Percentiles rank a stretch among this genome's conserved stretches.
Evolutionary conservation across 805 yeast genomes (phyloP).

Genomic region (Pichia kluyveri): DNA sequence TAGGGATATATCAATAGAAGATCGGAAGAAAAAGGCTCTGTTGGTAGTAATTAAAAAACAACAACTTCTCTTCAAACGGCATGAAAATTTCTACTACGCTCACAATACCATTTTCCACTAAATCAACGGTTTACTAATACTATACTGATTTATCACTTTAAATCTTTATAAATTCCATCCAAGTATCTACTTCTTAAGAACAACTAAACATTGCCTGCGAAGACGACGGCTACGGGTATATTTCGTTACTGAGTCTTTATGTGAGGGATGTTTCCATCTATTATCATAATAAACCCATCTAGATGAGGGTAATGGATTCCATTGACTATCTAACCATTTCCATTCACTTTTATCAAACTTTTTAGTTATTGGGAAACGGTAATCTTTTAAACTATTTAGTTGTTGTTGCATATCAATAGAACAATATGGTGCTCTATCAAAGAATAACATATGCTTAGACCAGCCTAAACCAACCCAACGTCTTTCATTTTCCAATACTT

Average conservation of each 20-base stretch:
- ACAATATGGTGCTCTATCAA: conserved; percentile 43
- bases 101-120: too few species aligned
- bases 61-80: too few species aligned
- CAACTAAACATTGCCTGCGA: conserved; percentile 28
- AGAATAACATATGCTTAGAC: conserved; percentile 41
- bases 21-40: too few species aligned
- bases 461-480: conserved; percentile 58
- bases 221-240: conserved; percentile 47
- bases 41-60: too few species aligned
- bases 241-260: conserved; percentile 36
- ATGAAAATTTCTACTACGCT: too few species aligned
- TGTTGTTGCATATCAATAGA: conserved; percentile 28
- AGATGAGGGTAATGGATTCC: conserved; percentile 38
- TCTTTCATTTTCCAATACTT: conserved; percentile 47
- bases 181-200: not conserved
- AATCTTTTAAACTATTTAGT: conserved; percentile 25
- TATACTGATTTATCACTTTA: too few species aligned
- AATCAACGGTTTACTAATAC: too few species aligned
- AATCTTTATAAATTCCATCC: too few species aligned
- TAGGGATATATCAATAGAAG: not conserved
- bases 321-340: conserved; percentile 48
- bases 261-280: conserved; percentile 36
- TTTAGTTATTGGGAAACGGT: conserved; percentile 37
- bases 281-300: conserved; percentile 49
- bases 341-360: conserved; percentile 34